Evolutionary conservation across 2,329 filamentous ascomycete genomes (phyloP).

Genomic region (Septoria petroselini): DNA sequence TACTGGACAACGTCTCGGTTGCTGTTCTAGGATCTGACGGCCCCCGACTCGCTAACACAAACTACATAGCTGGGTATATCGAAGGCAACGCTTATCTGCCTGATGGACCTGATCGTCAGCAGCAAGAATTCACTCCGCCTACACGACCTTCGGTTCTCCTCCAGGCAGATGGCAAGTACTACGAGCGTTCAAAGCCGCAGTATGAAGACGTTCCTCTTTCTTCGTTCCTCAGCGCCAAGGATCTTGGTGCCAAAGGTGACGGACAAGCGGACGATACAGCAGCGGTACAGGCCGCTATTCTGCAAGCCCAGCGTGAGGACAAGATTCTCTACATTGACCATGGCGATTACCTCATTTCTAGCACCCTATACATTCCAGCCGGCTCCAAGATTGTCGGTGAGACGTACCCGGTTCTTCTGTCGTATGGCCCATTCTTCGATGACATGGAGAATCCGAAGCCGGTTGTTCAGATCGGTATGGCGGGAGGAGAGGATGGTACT

Average conservation of each 20-base stretch:
- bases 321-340: slow-evolving; percentile 72
- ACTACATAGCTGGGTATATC: slow-evolving; percentile 42
- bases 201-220: slow-evolving; percentile 43
- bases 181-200: slow-evolving; percentile 54
- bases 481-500: slow-evolving; percentile 59
- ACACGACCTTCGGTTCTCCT: slow-evolving; percentile 46
- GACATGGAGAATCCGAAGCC: slow-evolving; percentile 59
- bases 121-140: slow-evolving; percentile 46
- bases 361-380: slow-evolving; percentile 63
- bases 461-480: slow-evolving; percentile 63
- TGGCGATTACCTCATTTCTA: slow-evolving; percentile 66
- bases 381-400: slow-evolving; percentile 60
- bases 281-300: slow-evolving; percentile 56
- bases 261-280: slow-evolving; percentile 58
- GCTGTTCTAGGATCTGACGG: slow-evolving; percentile 43
- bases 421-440: slow-evolving; percentile 55
- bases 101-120: slow-evolving; percentile 44
- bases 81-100: slow-evolving; percentile 47
- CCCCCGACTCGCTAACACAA: slow-evolving; percentile 31
- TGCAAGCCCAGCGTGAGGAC: slow-evolving; percentile 42
- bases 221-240: slow-evolving; percentile 46
- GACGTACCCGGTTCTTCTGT: slow-evolving; percentile 55
- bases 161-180: slow-evolving; percentile 46
- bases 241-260: slow-evolving; percentile 48
- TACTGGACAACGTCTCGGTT: slow-evolving; percentile 49